Evolutionary conservation across 2,329 filamentous ascomycete species (phyloP).

Genomic region (Dothidotthia symphoricarpi): DNA sequence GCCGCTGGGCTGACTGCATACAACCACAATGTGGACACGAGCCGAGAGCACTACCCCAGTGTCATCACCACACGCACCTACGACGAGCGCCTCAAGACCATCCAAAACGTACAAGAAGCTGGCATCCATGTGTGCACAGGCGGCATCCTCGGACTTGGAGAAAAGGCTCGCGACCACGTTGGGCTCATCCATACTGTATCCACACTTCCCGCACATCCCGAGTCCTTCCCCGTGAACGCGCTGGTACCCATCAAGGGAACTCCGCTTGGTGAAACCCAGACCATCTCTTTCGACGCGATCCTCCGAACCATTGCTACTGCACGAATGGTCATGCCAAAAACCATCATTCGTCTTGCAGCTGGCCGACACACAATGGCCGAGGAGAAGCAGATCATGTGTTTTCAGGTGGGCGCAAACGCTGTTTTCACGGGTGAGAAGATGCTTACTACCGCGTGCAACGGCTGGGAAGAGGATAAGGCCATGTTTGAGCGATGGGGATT

Average conservation of each 20-base stretch:
- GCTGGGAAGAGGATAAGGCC: conserved; percentile 81
- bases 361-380: conserved; percentile 81
- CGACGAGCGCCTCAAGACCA: conserved; percentile 79
- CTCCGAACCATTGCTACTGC: conserved; percentile 82
- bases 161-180: conserved; percentile 74
- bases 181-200: conserved; percentile 80
- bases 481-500: conserved; percentile 85
- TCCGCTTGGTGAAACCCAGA: conserved; percentile 70
- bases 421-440: conserved; percentile 96
- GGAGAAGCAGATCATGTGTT: conserved; percentile 85
- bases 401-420: conserved; percentile 89
- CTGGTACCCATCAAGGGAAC: conserved; percentile 90
- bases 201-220: conserved; percentile 77
- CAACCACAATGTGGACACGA: conserved; percentile 93
- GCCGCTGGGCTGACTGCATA: conserved; percentile 84
- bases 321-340: conserved; percentile 75
- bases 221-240: conserved; percentile 89
- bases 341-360: conserved; percentile 83
- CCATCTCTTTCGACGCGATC: conserved; percentile 74
- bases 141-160: conserved; percentile 82
- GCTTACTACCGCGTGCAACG: conserved; percentile 87
- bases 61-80: conserved; percentile 84
- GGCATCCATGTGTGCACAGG: conserved; percentile 89
- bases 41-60: conserved; percentile 80
- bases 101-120: conserved; percentile 76